phyloP scores from a whole-genome alignment of 2,329 filamentous ascomycete genomes.

The Scedosporium boydii region DNA sequence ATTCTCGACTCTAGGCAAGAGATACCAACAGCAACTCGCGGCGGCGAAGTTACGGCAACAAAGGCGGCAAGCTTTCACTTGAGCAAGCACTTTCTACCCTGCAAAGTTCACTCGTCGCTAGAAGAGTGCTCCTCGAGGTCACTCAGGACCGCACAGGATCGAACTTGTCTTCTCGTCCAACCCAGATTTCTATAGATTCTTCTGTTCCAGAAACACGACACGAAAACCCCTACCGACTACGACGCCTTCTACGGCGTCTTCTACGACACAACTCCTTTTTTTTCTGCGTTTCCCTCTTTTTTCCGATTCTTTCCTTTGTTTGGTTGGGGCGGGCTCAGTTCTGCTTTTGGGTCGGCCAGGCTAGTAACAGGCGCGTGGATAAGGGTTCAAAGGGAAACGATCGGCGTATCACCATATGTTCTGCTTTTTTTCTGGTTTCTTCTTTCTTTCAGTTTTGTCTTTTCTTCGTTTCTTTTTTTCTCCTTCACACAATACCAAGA shows the following conservation, averaged over 20 bases:
- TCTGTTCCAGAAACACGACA: neutral
- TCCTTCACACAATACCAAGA: neutral
- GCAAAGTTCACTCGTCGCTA: neutral
- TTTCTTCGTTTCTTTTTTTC: neutral
- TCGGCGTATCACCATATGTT: neutral
- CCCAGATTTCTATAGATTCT: neutral
- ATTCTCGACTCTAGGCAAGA: neutral
- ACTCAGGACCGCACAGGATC: too few relatives aligned
- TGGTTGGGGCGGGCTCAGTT: neutral
- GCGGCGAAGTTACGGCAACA: slow-evolving; percentile 2
- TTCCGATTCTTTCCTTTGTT: neutral
- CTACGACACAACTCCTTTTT: neutral
- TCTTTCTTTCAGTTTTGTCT: neutral
- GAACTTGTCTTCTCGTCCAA: neutral
- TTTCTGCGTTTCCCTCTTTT: neutral
- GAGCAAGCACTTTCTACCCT: slow-evolving; percentile 4
- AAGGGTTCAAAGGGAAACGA: neutral
- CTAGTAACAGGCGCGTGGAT: neutral
- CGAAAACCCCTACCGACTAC: neutral
- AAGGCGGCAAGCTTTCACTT: slow-evolving; percentile 6
- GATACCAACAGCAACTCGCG: slow-evolving; percentile 8
- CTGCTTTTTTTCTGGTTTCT: neutral
- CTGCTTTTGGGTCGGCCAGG: neutral
- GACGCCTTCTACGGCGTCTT: too few relatives aligned
- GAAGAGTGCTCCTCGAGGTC: too few relatives aligned